phyloP scores from a whole-genome alignment of 1,284 basidiomycete species.

The Rugosomyces carneus region DNA sequence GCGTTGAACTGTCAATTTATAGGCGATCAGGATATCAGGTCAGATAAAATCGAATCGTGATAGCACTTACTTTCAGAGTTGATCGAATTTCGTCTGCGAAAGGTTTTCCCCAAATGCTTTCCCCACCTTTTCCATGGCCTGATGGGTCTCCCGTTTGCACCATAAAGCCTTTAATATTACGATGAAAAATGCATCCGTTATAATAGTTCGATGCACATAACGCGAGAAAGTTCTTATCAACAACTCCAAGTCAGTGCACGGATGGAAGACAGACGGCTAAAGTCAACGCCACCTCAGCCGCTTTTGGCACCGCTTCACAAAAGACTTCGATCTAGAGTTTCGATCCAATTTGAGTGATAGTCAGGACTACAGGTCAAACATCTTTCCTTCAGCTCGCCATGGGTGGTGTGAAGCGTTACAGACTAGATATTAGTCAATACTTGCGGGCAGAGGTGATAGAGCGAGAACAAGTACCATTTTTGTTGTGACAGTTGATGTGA shows the following conservation, averaged over 20 bases:
- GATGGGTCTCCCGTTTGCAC: constrained; percentile 86
- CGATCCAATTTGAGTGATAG: constrained; percentile 3
- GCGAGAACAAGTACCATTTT: constrained; percentile 26
- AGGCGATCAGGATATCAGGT: constrained; percentile 3
- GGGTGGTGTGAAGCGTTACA: constrained; percentile 90
- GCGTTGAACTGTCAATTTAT: constrained; percentile 73
- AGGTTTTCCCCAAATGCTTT: constrained; percentile 82
- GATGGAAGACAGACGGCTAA: not conserved
- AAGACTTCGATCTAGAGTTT: constrained; percentile 93
- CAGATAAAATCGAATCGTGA: not conserved
- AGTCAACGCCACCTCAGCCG: constrained; percentile 70
- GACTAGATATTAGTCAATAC: constrained; percentile 49
- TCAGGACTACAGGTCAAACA: not conserved
- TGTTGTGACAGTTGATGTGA: constrained; percentile 26
- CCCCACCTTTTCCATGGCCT: constrained; percentile 68
- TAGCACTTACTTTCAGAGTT: constrained; percentile 73
- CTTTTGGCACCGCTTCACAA: constrained; percentile 91
- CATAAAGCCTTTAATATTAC: constrained; percentile 96
- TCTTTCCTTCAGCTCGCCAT: constrained; percentile 89
- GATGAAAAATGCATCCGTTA: constrained; percentile 84
- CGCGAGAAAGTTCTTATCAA: constrained; percentile 84
- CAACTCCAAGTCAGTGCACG: constrained; percentile 1
- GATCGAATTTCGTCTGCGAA: constrained; percentile 89
- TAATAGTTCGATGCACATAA: constrained; percentile 89
- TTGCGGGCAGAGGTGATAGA: constrained; percentile 18